Base-by-base conservation (phyloP, 2,329 filamentous ascomycete species). In the Tolypocladium guangdongense region DNA sequence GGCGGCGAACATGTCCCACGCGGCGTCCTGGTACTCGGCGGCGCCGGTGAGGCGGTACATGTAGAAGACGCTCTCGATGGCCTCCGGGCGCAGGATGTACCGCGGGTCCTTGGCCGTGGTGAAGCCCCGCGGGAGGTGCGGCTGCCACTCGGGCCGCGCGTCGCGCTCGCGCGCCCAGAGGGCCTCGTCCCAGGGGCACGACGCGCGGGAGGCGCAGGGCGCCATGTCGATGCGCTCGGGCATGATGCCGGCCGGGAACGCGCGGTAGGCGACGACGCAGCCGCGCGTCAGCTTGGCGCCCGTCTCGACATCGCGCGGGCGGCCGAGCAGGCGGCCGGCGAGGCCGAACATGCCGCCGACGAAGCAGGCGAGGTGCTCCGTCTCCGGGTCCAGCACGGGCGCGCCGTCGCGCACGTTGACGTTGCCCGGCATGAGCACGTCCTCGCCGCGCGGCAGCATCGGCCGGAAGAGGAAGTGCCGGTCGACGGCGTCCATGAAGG, bases 51-150 rank as follows among this genome's bases (percentile, higher is more conserved):
- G 74, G 52, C 87, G 80, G 66, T 84, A 86, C 76, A 90, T 81
- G 65, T 87, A 80, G 68, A 87, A 90, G n/a, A 91, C 81, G 22
- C 84, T 87, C 70, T 91, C 87, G 53, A 90, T 87, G 6, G 87
- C 86, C 68, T 91, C 87, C n/a, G 86, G 84, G 55, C 84, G 78
- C 37, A 88, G 73, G 20, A 86, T 78, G 62, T 87, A 88, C 54
- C 75, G 74, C 36, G 72, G 68, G 56, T 83, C 78, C 39, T 71
- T 66, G 39, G 84, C 74, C 4, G 72, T 71, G 2, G 77, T 72
- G 63, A 85, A 79, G 22, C 83, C 83, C 7, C 66, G 69, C 2
- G 78, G 75, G 10, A 85, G 52, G 38, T 58, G 58, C 0, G 52
- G n/a, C 39, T 59, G 55, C 53, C 56, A 60, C 43, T 61, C 56